Percentiles rank a stretch among this genome's conserved stretches.
Evolutionary conservation across 2,329 filamentous ascomycete genomes (phyloP).

Genomic region (Exophiala mesophila): DNA sequence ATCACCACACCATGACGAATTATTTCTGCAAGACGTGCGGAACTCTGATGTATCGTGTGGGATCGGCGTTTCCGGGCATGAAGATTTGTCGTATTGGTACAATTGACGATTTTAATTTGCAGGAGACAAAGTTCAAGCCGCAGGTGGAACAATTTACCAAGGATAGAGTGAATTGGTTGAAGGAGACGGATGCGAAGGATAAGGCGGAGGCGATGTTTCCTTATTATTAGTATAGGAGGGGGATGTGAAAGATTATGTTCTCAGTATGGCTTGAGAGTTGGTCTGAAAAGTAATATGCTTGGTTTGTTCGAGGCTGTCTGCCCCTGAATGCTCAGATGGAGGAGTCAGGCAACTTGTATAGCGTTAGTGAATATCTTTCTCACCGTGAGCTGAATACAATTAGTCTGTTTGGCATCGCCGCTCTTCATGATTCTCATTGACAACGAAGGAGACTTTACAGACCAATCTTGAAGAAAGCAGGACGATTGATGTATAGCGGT

Average conservation of each 20-base stretch:
- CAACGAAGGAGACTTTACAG: too few relatives aligned
- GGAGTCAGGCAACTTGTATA: too few relatives aligned
- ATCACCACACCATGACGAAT: slow-evolving; percentile 54
- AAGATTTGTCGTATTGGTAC: slow-evolving; percentile 55
- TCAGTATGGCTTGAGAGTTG: slow-evolving; percentile 13
- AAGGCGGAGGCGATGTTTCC: slow-evolving; percentile 23
- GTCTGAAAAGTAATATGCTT: too few relatives aligned
- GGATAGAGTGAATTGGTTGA: slow-evolving; percentile 49
- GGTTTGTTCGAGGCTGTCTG: too few relatives aligned
- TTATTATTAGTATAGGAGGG: neutral
- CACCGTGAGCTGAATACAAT: too few relatives aligned
- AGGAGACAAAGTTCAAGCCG: slow-evolving; percentile 54
- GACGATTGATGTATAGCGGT: too few relatives aligned
- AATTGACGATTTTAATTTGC: slow-evolving; percentile 56
- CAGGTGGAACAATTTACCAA: slow-evolving; percentile 50
- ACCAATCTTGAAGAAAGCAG: too few relatives aligned
- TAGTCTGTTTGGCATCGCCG: too few relatives aligned
- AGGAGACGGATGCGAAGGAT: slow-evolving; percentile 33
- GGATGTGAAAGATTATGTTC: too few relatives aligned
- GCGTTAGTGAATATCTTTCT: too few relatives aligned
- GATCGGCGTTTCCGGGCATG: slow-evolving; percentile 40
- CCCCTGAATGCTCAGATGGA: too few relatives aligned
- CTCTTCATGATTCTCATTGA: too few relatives aligned
- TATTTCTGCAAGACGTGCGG: slow-evolving; percentile 58
- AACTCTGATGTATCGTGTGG: slow-evolving; percentile 55